Base-by-base conservation (phyloP, 305 asterid species). In the Fraxinus platypoda region DNA sequence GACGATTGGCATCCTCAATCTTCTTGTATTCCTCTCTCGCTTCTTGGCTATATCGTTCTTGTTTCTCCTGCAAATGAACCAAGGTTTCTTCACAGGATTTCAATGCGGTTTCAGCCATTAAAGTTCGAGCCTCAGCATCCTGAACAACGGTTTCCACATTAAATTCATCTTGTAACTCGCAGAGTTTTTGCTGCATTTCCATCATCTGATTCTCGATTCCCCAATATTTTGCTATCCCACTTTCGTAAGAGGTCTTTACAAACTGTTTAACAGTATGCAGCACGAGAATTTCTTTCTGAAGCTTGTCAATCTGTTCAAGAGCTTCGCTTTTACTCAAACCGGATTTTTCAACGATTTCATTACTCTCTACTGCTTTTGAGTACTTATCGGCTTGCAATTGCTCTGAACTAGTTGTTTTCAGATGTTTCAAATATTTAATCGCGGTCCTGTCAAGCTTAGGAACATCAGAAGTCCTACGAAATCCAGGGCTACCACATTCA, bases 221-320 rank as follows among this genome's bases (percentile, higher is more conserved):
- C 91, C 91, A 90, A 30, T 90, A 96, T 82, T 91, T 94, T 0
- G 90, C 89, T 0, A 92, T 80, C 8, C 93, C 94, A 34, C 83
- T 88, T 80, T 96, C 95, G 12, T 93, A 94, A 0, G 97, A 92
- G 89, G 97, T 94, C 87, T 91, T 96, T 0, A 90, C 97, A 74
- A 92, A 92, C 91, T 94, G 98, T 77, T 94, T 96, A 1, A 90
- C 91, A 8, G 98, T 94, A 71, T 94, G 97, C 78, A 92, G 31
- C 0, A 91, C 90, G 0, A 94, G 86, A 62, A 94, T 94, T 6
- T 96, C 98, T 25, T 91, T 94, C 74, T 96, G 95, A 21, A 91
- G 90, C 91, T 86, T 91, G 64, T 84, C 93, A 77, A 96, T 91
- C 90, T 96, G 95, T 74, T 83, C 91, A 0, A 87, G 66, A 41